Evolutionary conservation across 2,329 filamentous ascomycete genomes (phyloP).

Genomic region (Colletotrichum sublineola): DNA sequence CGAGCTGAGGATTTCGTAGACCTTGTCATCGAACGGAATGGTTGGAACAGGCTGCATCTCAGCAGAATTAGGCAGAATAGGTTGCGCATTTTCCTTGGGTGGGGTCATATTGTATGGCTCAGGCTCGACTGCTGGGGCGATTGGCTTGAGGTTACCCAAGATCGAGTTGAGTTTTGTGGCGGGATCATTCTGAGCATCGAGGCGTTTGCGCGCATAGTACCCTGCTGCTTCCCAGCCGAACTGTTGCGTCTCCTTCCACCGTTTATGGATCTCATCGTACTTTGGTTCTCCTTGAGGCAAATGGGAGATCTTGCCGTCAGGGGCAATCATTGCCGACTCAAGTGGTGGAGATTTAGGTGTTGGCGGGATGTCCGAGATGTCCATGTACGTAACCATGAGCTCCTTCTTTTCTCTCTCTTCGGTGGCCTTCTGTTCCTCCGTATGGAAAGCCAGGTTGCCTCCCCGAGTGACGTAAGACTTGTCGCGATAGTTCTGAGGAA

Average conservation of each 20-base stretch:
- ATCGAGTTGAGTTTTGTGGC: constrained; percentile 57
- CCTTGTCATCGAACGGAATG: constrained; percentile 55
- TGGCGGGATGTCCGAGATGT: constrained; percentile 66
- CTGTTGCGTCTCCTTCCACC: constrained; percentile 62
- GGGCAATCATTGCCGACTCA: constrained; percentile 48
- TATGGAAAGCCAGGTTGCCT: constrained; percentile 64
- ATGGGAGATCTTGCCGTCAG: constrained; percentile 49
- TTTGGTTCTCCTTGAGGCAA: constrained; percentile 57
- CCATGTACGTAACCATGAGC: constrained; percentile 72
- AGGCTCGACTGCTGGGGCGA: constrained; percentile 34
- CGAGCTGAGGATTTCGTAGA: constrained; percentile 59
- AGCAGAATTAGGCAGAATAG: constrained; percentile 49
- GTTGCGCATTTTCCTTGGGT: constrained; percentile 34
- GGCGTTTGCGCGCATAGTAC: constrained; percentile 59
- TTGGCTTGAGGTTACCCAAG: constrained; percentile 47
- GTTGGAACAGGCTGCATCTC: constrained; percentile 51
- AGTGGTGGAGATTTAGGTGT: constrained; percentile 67
- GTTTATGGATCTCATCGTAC: constrained; percentile 63
- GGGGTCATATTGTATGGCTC: constrained; percentile 43
- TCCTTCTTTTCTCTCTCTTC: constrained; percentile 69
- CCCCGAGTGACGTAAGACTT: constrained; percentile 68
- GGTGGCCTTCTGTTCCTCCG: constrained; percentile 68
- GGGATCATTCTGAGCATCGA: constrained; percentile 55
- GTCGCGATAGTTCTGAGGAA: constrained; percentile 60
- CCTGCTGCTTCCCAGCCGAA: constrained; percentile 59